A percentile compares a stretch with the other conserved stretches of the same genome.
Conservation (phyloP, 176 grass and related monocot genomes). For the Lolium multiflorum region DNA sequence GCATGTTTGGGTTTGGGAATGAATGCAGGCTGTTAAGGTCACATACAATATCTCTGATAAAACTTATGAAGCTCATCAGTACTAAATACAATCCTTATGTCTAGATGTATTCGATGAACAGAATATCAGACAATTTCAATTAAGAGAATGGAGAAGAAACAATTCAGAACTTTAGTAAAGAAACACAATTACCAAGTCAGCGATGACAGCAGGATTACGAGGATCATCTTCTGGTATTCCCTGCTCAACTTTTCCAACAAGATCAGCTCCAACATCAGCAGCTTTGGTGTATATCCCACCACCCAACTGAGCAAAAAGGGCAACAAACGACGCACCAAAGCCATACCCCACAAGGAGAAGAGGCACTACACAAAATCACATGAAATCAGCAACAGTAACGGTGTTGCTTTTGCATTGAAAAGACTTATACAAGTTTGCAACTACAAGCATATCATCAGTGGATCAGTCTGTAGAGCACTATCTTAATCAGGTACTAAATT, state of each 20-base stretch:
- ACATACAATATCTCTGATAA: background rate
- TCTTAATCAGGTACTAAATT: background rate
- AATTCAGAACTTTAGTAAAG: constrained; percentile 20
- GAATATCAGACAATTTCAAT: constrained; percentile 23
- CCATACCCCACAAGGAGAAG: constrained; percentile 99
- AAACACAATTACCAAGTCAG: constrained; percentile 87
- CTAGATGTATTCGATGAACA: constrained; percentile 31
- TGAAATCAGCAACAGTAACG: constrained; percentile 32
- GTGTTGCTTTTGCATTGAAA: constrained; percentile 20
- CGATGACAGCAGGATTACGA: constrained; percentile 99
- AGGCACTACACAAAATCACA: constrained; percentile 77
- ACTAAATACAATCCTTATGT: background rate
- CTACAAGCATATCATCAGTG: constrained; percentile 30
- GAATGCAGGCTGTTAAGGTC: constrained; percentile 2
- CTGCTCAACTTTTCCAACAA: constrained; percentile 97
- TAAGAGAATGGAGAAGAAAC: background rate
- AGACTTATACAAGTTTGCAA: constrained; percentile 1
- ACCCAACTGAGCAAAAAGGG: constrained; percentile 98
- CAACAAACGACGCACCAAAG: constrained; percentile 99
- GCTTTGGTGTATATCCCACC: constrained; percentile 99
- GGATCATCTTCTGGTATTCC: constrained; percentile 99
- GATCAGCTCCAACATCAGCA: constrained; percentile 99
- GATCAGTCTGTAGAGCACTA: background rate
- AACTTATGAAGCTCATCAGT: constrained; percentile 14
- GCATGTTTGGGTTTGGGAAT: background rate